These are phyloP conservation scores for Bromus sterilis DNA, from an alignment of 176 grass and related monocot genomes.

Conservation along the genomic window DNA sequence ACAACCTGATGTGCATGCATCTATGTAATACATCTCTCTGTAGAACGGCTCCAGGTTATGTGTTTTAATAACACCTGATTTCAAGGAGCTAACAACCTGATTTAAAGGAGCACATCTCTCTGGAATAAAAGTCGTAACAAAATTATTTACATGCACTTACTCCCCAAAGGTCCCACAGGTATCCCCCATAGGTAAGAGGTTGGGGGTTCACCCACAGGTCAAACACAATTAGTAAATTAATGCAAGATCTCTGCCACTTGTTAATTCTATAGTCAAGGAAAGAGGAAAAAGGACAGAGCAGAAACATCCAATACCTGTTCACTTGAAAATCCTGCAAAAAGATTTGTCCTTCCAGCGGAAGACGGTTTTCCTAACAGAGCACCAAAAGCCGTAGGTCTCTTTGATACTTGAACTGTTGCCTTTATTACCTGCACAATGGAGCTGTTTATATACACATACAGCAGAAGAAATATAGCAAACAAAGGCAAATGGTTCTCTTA, in stretches of 20 bases:
- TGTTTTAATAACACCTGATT: too few relatives aligned
- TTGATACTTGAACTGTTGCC: slow-evolving; percentile 60
- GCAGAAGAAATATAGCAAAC: not conserved
- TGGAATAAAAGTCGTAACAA: not conserved
- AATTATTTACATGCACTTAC: not conserved
- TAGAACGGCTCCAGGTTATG: too few relatives aligned
- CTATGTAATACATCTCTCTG: too few relatives aligned
- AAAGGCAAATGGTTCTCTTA: slow-evolving; percentile 24
- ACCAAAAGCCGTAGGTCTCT: slow-evolving; percentile 75
- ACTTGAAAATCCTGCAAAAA: slow-evolving; percentile 26
- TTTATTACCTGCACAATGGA: slow-evolving; percentile 27
- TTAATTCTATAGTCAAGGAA: not conserved
- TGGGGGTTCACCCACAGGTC: not conserved
- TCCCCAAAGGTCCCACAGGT: not conserved
- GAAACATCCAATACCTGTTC: slow-evolving; percentile 48
- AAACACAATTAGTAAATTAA: not conserved
- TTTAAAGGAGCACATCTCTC: too few relatives aligned
- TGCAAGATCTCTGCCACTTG: not conserved
- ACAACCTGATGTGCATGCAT: too few relatives aligned
- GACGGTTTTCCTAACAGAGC: slow-evolving; percentile 73
- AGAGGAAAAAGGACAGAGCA: slow-evolving; percentile 13
- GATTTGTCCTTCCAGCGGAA: slow-evolving; percentile 35
- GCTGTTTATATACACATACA: not conserved
- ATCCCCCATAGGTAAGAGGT: not conserved
- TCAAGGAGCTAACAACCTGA: too few relatives aligned